phyloP scores from a whole-genome alignment of 2,329 filamentous ascomycete species.

The Pyrenochaeta sp. region DNA sequence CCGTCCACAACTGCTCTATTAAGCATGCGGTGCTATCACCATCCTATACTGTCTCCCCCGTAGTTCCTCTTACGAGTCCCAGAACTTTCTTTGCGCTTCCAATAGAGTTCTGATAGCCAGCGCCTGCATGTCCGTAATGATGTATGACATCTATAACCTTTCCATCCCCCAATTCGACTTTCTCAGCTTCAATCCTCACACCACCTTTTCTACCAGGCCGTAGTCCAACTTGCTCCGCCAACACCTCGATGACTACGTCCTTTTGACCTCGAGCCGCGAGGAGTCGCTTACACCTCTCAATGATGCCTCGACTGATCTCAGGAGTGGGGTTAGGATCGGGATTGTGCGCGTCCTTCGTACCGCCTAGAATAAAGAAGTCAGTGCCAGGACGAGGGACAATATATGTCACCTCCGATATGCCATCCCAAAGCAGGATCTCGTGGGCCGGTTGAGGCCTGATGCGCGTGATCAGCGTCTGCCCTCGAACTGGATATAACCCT shows the following conservation, averaged over 20 bases:
- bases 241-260: no score
- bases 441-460: slow-evolving; percentile 47
- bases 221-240: no score
- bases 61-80: slow-evolving; percentile 8
- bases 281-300: slow-evolving; percentile 47
- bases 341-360: slow-evolving; percentile 53
- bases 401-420: slow-evolving; percentile 43
- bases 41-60: neutral
- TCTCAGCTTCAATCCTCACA: slow-evolving; percentile 51
- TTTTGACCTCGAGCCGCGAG: slow-evolving; percentile 29
- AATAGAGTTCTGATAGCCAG: slow-evolving; percentile 42
- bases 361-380: slow-evolving; percentile 51
- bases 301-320: slow-evolving; percentile 46
- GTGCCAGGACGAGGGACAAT: slow-evolving; percentile 54
- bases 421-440: slow-evolving; percentile 30
- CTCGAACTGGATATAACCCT: slow-evolving; percentile 49
- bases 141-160: slow-evolving; percentile 49
- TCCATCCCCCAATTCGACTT: slow-evolving; percentile 22
- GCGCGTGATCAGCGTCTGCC: slow-evolving; percentile 57
- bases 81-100: slow-evolving; percentile 24
- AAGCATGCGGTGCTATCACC: neutral
- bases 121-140: slow-evolving; percentile 59
- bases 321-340: slow-evolving; percentile 33
- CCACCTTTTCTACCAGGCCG: slow-evolving; percentile 54
- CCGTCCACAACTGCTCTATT: no score